Evolutionary conservation across 2,329 filamentous ascomycete species (phyloP).

Genomic region (Xenoacremonium recifei): DNA sequence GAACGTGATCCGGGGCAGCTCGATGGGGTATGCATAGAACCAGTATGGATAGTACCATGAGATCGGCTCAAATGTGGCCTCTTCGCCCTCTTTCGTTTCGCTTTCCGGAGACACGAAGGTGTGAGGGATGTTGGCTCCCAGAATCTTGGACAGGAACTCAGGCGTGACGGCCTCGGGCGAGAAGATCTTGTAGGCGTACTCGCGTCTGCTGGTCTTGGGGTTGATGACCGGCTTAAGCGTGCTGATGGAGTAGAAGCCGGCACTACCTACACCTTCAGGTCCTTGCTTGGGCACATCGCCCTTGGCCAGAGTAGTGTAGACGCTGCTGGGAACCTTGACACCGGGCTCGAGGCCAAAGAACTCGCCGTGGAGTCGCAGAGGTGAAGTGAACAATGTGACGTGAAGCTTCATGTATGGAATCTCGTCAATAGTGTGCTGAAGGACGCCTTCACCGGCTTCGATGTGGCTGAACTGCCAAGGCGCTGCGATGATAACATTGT

Average conservation of each 20-base stretch:
- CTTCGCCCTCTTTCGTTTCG: conserved; percentile 28
- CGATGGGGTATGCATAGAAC: conserved; percentile 84
- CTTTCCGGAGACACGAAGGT: conserved; percentile 31
- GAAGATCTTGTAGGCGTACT: conserved; percentile 66
- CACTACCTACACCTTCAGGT: conserved; percentile 62
- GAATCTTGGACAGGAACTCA: conserved; percentile 51
- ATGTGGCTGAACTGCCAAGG: conserved; percentile 82
- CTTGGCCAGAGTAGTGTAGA: conserved; percentile 78
- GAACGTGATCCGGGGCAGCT: conserved; percentile 83
- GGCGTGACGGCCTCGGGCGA: conserved; percentile 53
- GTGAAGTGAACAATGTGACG: conserved; percentile 84
- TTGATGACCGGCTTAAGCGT: conserved; percentile 65
- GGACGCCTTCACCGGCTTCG: conserved; percentile 58
- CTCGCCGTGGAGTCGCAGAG: conserved; percentile 64
- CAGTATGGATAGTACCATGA: conserved; percentile 76
- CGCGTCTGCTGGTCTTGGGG: conserved; percentile 50
- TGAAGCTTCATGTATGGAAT: conserved; percentile 87
- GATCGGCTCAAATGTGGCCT: conserved; percentile 47
- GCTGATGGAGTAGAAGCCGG: conserved; percentile 84
- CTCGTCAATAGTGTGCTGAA: conserved; percentile 67
- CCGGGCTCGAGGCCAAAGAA: conserved; percentile 68
- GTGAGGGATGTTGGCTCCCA: conserved; percentile 48
- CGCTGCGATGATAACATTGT: conserved; percentile 78
- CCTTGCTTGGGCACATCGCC: conserved; percentile 52
- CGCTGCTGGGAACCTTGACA: conserved; percentile 64